Evolutionary conservation across 805 yeast species (phyloP).

Genomic region (Cyberlindnera mississippiensis): DNA sequence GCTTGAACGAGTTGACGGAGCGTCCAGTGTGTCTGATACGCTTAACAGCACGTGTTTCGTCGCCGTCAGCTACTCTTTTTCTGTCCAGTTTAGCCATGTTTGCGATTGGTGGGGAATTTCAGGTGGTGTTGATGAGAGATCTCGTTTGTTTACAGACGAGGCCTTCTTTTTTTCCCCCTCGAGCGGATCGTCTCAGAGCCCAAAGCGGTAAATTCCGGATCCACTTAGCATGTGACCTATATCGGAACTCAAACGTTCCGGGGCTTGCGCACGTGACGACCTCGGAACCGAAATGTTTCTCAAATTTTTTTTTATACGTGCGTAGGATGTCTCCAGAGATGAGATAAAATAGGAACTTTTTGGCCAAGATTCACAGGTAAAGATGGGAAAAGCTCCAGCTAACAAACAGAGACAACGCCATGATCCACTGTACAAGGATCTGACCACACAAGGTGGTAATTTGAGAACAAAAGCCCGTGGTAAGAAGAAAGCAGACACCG

Average conservation of each 20-base stretch:
- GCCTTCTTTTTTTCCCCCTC: not conserved
- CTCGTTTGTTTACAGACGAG: not conserved
- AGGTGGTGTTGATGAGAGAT: not conserved
- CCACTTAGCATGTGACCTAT: not conserved
- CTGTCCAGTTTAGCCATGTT: constrained; percentile 26
- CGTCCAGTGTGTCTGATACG: constrained; percentile 28
- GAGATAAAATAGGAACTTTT: not conserved
- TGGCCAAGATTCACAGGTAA: constrained; percentile 1
- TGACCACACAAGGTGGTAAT: constrained; percentile 70
- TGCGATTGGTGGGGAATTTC: not conserved
- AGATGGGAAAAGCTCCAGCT: constrained; percentile 66
- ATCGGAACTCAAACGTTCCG: too few species aligned
- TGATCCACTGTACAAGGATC: constrained; percentile 75
- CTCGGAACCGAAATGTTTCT: too few species aligned
- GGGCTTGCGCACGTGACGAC: not conserved
- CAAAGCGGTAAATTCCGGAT: constrained; percentile 2
- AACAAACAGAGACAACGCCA: constrained; percentile 62
- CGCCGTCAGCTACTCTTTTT: constrained; percentile 24
- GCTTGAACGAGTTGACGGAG: constrained; percentile 27
- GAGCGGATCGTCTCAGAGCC: not conserved
- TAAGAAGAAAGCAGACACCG: constrained; percentile 37
- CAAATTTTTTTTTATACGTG: not conserved
- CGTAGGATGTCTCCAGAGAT: not conserved
- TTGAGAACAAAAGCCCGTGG: constrained; percentile 43
- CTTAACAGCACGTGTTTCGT: constrained; percentile 15